Base-by-base conservation (phyloP, 176 grass and related monocot species). In the Panicum miliaceum region DNA sequence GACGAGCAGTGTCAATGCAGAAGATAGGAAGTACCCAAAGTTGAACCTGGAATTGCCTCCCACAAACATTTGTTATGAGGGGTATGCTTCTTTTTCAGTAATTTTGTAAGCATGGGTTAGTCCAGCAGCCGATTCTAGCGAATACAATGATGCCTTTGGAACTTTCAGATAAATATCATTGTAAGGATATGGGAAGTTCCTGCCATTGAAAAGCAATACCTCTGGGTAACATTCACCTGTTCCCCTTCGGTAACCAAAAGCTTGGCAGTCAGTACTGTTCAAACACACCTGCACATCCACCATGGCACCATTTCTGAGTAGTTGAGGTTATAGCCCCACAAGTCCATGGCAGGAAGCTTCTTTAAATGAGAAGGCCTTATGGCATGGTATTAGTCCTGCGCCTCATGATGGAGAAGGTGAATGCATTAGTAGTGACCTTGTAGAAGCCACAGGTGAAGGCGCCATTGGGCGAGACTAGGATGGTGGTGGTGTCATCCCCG, bases 391-490 rank as follows among this genome's bases (percentile, higher is more conserved):
- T 75, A 38, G 6, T 13, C 6, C 69, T 76, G 63, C 8, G 19
- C 12, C 7, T 84, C 89, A 86, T 91, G 65, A 93, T 80, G 59
- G 91, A 89, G 69, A 93, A 91, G 85, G 78, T 71, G 82, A 89
- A 92, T 36, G 87, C 82, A 26, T 97, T 92, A 22, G 60, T 75
- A 50, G 84, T 89, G 22, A 93, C 84, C 79, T 66, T 75, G 71
- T 97, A 90, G 84, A 94, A 97, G 51, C 94, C 85, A 6, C 84
- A 93, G 10, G 89, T 53, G 65, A 94, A 94, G 68, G 60, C 51
- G 3, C 74, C 82, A n/a, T 77, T 88, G 0, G 74, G 72, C 0
- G 91, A 97, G 56, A 79, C 76, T 4, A 94, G 76, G 78, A 84
- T 66, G 74, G 56, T 26, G 23, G 15, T 64, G 26, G 83, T 81